A percentile compares a stretch with the other conserved stretches of the same genome.
These are phyloP conservation scores for Gyrodon lividus DNA, from an alignment of 768 basidiomycete species.

Conservation along the genomic window DNA sequence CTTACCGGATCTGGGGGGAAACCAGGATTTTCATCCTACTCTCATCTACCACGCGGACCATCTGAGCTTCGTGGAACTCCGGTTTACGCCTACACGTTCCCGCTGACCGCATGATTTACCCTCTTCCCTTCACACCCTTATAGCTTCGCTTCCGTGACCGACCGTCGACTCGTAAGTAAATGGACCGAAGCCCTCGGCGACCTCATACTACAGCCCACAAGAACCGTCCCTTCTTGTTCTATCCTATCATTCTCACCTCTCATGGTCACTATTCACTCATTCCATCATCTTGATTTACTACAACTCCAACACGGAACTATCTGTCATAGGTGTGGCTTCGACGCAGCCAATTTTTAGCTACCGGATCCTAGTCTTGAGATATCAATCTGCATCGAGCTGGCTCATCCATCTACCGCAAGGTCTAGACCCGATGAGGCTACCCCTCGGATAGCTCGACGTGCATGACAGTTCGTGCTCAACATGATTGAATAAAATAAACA, in stretches of 20 bases:
- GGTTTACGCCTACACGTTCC: conserved; percentile 8
- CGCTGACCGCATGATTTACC: conserved; percentile 13
- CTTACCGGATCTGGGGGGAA: too few relatives aligned
- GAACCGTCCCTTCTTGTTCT: not conserved
- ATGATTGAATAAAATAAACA: conserved; percentile 6
- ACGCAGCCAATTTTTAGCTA: not conserved
- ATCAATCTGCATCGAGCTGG: not conserved
- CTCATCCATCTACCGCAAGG: not conserved
- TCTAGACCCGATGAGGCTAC: too few relatives aligned
- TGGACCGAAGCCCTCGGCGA: too few relatives aligned
- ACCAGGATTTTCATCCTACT: too few relatives aligned
- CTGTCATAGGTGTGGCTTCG: conserved; percentile 1
- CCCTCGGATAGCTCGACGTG: not conserved
- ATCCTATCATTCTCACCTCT: too few relatives aligned
- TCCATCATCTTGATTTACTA: not conserved
- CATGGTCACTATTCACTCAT: too few relatives aligned
- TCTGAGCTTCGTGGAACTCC: conserved; percentile 27
- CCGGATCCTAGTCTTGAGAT: not conserved
- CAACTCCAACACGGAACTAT: conserved; percentile 1
- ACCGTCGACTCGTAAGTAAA: too few relatives aligned
- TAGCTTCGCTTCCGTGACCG: conserved; percentile 21
- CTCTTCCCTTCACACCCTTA: conserved; percentile 12
- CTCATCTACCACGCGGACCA: too few relatives aligned
- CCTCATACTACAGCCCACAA: too few relatives aligned
- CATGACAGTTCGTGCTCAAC: not conserved